Evolutionary conservation across 2,329 filamentous ascomycete genomes (phyloP).

Genomic region (Alternaria sp.): DNA sequence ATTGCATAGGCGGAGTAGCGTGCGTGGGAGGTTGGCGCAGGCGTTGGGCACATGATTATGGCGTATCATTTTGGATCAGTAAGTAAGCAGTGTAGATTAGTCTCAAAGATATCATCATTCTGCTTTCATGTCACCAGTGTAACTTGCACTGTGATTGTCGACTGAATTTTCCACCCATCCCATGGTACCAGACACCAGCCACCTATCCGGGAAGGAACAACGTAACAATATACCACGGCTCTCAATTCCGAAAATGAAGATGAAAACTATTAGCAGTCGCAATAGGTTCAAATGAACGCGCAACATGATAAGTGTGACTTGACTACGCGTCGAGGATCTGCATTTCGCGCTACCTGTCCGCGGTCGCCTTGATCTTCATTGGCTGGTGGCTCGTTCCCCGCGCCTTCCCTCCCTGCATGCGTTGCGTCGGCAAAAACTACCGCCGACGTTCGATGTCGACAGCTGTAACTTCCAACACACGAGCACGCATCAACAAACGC

Average conservation of each 20-base stretch:
- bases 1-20: constrained; percentile 13
- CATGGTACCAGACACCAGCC: background rate
- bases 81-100: constrained; percentile 10
- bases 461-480: constrained; percentile 32
- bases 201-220: background rate
- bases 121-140: background rate
- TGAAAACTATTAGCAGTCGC: background rate
- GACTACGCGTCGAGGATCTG: background rate
- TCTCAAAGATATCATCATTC: constrained; percentile 1
- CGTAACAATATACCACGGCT: background rate
- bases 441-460: constrained; percentile 37
- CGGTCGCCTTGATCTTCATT: constrained; percentile 13
- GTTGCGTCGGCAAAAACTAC: constrained; percentile 26
- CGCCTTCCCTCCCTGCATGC: constrained; percentile 19
- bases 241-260: background rate
- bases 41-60: constrained; percentile 2
- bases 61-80: constrained; percentile 7
- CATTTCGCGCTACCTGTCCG: background rate
- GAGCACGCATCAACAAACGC: constrained; percentile 14
- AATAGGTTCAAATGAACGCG: background rate
- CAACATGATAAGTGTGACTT: background rate
- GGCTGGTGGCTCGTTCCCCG: constrained; percentile 20
- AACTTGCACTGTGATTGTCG: background rate
- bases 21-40: constrained; percentile 5
- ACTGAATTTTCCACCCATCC: background rate